Percentiles rank a stretch among this genome's conserved stretches.
Conservation (phyloP, 768 basidiomycete species). For the Inosperma sp. region DNA sequence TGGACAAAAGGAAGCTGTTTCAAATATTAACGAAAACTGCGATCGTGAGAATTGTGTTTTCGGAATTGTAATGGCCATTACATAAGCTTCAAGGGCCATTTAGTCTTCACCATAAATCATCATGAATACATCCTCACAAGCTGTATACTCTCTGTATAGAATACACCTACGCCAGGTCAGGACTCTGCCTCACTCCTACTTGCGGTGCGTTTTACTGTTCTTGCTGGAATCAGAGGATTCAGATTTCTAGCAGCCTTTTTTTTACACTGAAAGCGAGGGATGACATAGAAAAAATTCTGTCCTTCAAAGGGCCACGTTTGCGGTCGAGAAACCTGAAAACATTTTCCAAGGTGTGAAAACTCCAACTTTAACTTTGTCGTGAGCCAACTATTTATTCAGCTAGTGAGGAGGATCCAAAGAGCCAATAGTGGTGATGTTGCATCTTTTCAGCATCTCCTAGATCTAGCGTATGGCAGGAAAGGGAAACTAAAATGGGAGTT, state of each 20-base stretch:
- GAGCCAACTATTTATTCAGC: slow-evolving; percentile 34
- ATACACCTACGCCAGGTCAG: slow-evolving; percentile 39
- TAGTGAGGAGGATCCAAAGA: slow-evolving; percentile 44
- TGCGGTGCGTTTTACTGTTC: slow-evolving; percentile 30
- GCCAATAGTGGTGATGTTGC: slow-evolving; percentile 48
- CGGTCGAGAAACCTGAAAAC: slow-evolving; percentile 43
- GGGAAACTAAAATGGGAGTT: slow-evolving; percentile 69
- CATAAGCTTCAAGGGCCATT: too few relatives aligned
- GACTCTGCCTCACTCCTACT: slow-evolving; percentile 39
- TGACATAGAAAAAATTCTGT: slow-evolving; percentile 49
- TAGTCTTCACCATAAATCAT: background rate
- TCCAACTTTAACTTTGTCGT: background rate
- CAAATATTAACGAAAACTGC: too few relatives aligned
- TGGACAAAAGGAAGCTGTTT: too few relatives aligned
- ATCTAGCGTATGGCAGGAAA: slow-evolving; percentile 71
- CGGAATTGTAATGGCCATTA: too few relatives aligned
- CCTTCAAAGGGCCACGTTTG: slow-evolving; percentile 28
- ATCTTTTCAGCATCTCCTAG: slow-evolving; percentile 56
- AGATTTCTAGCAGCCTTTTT: slow-evolving; percentile 46
- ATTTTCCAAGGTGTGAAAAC: slow-evolving; percentile 42
- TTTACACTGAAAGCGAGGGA: slow-evolving; percentile 56
- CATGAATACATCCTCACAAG: background rate
- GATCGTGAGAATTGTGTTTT: too few relatives aligned
- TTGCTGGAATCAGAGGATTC: slow-evolving; percentile 7
- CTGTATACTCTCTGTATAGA: slow-evolving; percentile 34